Base-by-base conservation (phyloP, 1,284 basidiomycete species). In the Rhodotorula sp. region DNA sequence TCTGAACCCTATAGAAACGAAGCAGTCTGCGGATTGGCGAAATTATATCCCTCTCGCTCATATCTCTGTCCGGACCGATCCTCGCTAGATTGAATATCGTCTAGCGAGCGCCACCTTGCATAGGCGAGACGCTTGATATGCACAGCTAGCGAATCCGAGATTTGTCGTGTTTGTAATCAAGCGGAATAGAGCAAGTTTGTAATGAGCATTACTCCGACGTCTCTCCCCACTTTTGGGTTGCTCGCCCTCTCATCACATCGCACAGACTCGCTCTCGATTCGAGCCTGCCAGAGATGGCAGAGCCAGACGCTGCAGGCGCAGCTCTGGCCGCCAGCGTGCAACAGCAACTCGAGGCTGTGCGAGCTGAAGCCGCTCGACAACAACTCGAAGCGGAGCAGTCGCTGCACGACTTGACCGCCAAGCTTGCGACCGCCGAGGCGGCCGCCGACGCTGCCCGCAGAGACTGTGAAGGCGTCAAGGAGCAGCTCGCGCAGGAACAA, bases 401-500 rank as follows among this genome's bases (percentile, higher is more conserved):
- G 26, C 65, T 74, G 15, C 72, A 73, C 65, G 71, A 74, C 58
- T 59, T 69, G 51, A 54, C 72, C 47, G 51, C 64, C 56, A 71
- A 73, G 51, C 67, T 74, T 23, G 18, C 68, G 1, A 67, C 61
- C 26, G 61, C 64, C 21, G 69, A 70, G 18, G 26, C 52, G 20
- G 23, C 48, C 2, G 65, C 71, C 21, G 64, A 54, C 39, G 5
- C 14, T 12, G 31, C 54, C 14, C 16, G n/a, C 26, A 34, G 81
- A 82, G 64, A 79, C 79, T 23, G 70, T 12, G 10, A 81, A 14
- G 75, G 77, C 14, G 81, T 89, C 43, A 89, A 91, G 79, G 88
- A 88, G 72, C 82, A 85, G 68, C 86, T 84, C 61, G 88, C 89
- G 6, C 87, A 88, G 67, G 79, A 84, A 18, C 86, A 89, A 78